Conservation (phyloP, 176 grass and related monocot genomes). For the Saccharum officinarum region DNA sequence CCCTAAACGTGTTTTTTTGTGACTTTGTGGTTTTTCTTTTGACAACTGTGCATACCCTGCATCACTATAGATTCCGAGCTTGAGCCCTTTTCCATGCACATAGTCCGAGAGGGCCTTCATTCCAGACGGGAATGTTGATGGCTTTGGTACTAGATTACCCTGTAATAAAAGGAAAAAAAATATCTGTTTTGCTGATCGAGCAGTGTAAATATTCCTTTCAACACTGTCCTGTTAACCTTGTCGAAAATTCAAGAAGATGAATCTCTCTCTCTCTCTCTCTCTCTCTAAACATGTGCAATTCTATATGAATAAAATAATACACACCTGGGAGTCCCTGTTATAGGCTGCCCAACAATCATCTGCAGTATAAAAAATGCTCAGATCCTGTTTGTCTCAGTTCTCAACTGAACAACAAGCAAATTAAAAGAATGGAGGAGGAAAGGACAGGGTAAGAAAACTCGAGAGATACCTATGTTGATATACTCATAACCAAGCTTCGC, state of each 20-base stretch:
- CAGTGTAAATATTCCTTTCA: background rate
- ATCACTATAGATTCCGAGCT: conserved; percentile 54
- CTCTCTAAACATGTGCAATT: background rate
- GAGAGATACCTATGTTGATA: conserved; percentile 43
- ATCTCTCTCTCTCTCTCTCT: background rate
- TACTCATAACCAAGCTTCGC: conserved; percentile 47
- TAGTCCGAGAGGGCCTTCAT: conserved; percentile 50
- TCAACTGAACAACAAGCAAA: background rate
- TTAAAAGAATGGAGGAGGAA: background rate
- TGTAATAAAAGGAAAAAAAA: background rate
- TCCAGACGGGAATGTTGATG: conserved; percentile 46
- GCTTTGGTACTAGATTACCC: conserved; percentile 47
- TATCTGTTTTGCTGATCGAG: background rate
- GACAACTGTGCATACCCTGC: conserved; percentile 28
- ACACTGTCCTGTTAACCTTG: background rate
- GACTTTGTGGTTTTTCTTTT: background rate
- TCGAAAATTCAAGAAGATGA: no score
- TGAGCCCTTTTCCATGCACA: conserved; percentile 48
- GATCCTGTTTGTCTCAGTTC: background rate
- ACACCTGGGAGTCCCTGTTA: conserved; percentile 45
- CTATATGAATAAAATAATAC: background rate
- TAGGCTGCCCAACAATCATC: conserved; percentile 52
- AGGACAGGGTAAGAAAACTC: background rate
- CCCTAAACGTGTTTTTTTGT: background rate
- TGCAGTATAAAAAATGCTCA: conserved; percentile 17